Evolutionary conservation across 2,329 filamentous ascomycete genomes (phyloP).

Genomic region (Fusarium liriodendri): DNA sequence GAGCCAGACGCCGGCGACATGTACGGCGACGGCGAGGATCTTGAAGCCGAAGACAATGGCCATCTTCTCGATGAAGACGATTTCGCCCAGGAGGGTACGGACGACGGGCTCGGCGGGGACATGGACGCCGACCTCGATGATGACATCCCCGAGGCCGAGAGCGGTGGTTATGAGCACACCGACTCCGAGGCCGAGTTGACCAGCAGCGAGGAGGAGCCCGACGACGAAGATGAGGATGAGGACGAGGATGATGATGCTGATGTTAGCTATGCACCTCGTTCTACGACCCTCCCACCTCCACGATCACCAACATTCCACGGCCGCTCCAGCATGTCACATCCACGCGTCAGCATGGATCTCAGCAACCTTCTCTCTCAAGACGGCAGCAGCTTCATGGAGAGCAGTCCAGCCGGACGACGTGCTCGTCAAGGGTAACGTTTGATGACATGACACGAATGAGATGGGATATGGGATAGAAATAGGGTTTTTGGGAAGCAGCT

Average conservation of each 20-base stretch:
- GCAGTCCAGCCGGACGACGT: constrained; percentile 63
- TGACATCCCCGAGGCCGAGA: constrained; percentile 74
- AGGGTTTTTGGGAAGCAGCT: constrained; percentile 24
- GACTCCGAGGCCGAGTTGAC: constrained; percentile 76
- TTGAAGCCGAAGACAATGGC: constrained; percentile 66
- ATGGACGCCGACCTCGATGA: constrained; percentile 79
- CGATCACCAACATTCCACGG: constrained; percentile 52
- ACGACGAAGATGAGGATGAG: constrained; percentile 49
- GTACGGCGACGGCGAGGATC: constrained; percentile 65
- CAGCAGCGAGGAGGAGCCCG: constrained; percentile 57
- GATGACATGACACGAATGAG: constrained; percentile 23
- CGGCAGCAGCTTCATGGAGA: constrained; percentile 67
- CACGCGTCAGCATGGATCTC: constrained; percentile 65
- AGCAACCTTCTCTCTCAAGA: constrained; percentile 67
- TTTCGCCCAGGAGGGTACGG: constrained; percentile 53
- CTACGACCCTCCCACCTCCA: constrained; percentile 49
- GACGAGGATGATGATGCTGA: constrained; percentile 40
- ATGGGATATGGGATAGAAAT: not conserved
- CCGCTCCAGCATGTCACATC: constrained; percentile 41
- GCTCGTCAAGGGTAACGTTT: constrained; percentile 41
- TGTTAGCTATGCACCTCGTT: constrained; percentile 55
- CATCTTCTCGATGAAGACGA: constrained; percentile 74
- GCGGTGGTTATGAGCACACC: constrained; percentile 79
- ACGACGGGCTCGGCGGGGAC: constrained; percentile 49
- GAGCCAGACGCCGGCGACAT: constrained; percentile 60